Base-by-base conservation (phyloP, 2,329 filamentous ascomycete genomes). In the Teratosphaeria pseudoeucalypti region DNA sequence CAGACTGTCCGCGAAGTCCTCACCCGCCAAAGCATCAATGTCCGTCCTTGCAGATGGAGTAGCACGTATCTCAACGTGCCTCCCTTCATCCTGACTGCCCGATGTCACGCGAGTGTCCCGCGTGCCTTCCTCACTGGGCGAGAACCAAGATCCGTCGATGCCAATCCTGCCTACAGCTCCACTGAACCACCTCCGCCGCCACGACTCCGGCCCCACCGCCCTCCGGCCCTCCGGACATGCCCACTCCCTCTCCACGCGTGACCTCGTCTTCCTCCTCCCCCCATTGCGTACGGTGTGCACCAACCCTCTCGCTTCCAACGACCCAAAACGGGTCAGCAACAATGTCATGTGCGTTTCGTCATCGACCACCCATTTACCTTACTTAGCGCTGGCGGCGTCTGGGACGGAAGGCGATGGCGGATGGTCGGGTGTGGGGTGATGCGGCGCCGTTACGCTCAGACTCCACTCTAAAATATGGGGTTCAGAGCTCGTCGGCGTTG, bases 261-360 rank as follows among this genome's bases (percentile, higher is more conserved):
- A 52, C 16, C 14, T 55, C 10, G 34, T 39, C 29, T 26, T 54
- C 47, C 47, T 27, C 61, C 54, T 49, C 6, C 43, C 43, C n/a
- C 43, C 16, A 32, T 58, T 57, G 26, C 55, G 27, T n/a, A 58
- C 39, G 11, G 34, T 23, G 47, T 43, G n/a, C 37, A n/a, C 34
- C 16, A 49, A 14, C n/a, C 34, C 27, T 26, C 55, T 37, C 6
- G 19, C 34, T 58, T 63, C 63, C 10, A 62, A 53, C 27, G 65
- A 63, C 61, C 67, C 64, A 14, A 68, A 32, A 14, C 66, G 64
- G 62, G 64, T 63, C 11, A 68, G 57, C 23, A 70, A 27, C 49
- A 63, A 60, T 62, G 62, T 62, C 68, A 70, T 70, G 34, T 47
- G 58, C 26, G 7, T 57, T 39, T 16, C 6, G 29, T 56, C 52